Evolutionary conservation across 495 filamentous ascomycete species (phyloP).

Genomic region (Lophiostoma macrostomum): DNA sequence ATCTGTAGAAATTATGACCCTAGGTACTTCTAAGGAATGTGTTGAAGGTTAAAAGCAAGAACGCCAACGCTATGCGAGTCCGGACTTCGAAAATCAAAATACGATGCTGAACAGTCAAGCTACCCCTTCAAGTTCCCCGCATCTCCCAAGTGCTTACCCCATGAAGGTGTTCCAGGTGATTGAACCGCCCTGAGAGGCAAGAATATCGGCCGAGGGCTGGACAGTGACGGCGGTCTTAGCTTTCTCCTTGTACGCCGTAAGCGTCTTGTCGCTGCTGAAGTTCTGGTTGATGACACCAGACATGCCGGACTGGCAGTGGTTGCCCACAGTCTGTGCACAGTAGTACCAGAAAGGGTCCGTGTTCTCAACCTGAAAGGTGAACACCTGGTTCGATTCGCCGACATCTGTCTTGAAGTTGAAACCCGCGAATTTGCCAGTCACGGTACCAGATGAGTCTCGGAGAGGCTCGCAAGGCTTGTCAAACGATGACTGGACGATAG

Average conservation of each 20-base stretch:
- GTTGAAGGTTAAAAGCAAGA: slow-evolving; percentile 3
- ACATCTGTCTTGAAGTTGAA: slow-evolving; percentile 25
- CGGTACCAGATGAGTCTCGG: too few relatives aligned
- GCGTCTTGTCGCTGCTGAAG: slow-evolving; percentile 24
- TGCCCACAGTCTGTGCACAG: slow-evolving; percentile 25
- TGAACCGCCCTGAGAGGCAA: slow-evolving; percentile 3
- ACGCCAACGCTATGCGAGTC: slow-evolving; percentile 11
- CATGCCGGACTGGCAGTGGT: slow-evolving; percentile 36
- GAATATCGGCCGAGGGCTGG: background rate
- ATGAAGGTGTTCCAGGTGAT: slow-evolving; percentile 21
- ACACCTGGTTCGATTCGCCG: slow-evolving; percentile 25
- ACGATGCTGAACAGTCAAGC: slow-evolving; percentile 1
- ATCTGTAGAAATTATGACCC: too few relatives aligned
- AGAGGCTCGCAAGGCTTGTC: slow-evolving; percentile 31
- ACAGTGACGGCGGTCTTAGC: background rate
- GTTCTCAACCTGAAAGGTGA: slow-evolving; percentile 24
- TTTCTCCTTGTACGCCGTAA: slow-evolving; percentile 30
- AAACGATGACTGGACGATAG: slow-evolving; percentile 32
- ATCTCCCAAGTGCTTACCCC: background rate
- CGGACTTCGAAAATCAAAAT: background rate
- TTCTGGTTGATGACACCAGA: slow-evolving; percentile 33
- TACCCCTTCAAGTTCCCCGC: background rate
- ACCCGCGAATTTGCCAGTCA: slow-evolving; percentile 28
- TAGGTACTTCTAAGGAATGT: too few relatives aligned
- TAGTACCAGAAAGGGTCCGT: slow-evolving; percentile 32